Evolutionary conservation across 1,139 yeast genomes (phyloP).

Genomic region (Barnettozyma hawaiiensis): DNA sequence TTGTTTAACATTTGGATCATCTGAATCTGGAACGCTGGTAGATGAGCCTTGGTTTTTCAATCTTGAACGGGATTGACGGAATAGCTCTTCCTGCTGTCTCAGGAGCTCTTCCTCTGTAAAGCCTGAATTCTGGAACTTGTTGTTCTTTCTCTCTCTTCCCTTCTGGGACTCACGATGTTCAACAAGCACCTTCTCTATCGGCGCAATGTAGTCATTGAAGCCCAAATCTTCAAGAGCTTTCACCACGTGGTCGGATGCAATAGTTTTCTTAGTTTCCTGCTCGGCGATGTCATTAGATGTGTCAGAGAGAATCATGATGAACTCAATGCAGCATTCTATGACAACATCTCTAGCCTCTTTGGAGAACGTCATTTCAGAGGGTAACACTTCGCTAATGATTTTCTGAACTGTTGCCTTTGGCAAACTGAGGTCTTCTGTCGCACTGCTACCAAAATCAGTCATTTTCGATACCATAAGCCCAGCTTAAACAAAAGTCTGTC

Average conservation of each 20-base stretch:
- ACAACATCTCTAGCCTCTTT: slow-evolving; percentile 94
- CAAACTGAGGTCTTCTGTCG: slow-evolving; percentile 26
- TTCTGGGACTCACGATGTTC: slow-evolving; percentile 87
- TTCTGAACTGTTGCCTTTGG: slow-evolving; percentile 85
- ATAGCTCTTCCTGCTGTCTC: slow-evolving; percentile 87
- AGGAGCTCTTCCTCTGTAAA: slow-evolving; percentile 86
- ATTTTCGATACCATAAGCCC: slow-evolving; percentile 1
- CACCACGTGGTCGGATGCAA: slow-evolving; percentile 93
- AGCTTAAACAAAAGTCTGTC: not conserved
- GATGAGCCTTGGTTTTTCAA: slow-evolving; percentile 40
- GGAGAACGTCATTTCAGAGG: slow-evolving; percentile 78
- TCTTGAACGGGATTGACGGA: slow-evolving; percentile 81
- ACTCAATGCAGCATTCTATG: slow-evolving; percentile 93
- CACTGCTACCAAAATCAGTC: slow-evolving; percentile 26
- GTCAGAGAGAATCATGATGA: slow-evolving; percentile 88
- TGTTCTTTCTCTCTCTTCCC: slow-evolving; percentile 86
- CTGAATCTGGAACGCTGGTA: slow-evolving; percentile 2
- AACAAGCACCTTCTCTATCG: slow-evolving; percentile 70
- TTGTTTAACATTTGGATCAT: slow-evolving; percentile 7
- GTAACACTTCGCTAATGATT: slow-evolving; percentile 83
- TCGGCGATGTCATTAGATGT: slow-evolving; percentile 97
- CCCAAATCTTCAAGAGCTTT: slow-evolving; percentile 88
- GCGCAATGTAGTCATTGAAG: slow-evolving; percentile 76
- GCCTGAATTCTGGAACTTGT: slow-evolving; percentile 91
- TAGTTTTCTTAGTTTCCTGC: slow-evolving; percentile 91